Evolutionary conservation across 805 yeast genomes (phyloP).

Genomic region (Spathaspora boniae): DNA sequence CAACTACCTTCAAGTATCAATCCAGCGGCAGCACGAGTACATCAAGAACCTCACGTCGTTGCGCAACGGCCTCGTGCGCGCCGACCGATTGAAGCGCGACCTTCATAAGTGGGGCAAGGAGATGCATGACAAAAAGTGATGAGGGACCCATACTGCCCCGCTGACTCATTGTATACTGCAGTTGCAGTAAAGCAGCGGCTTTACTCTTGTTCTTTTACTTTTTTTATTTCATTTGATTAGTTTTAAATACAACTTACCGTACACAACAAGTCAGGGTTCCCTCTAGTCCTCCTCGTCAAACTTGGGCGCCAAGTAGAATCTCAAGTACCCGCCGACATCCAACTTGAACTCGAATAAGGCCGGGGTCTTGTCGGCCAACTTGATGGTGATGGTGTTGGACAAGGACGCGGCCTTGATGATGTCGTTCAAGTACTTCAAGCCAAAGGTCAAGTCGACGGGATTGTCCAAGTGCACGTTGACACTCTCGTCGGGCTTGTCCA

Average conservation of each 20-base stretch:
- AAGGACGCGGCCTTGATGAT: conserved; percentile 88
- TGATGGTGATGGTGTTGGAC: conserved; percentile 72
- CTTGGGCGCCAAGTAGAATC: conserved; percentile 97
- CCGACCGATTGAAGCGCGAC: conserved; percentile 68
- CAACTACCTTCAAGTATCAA: conserved; percentile 42
- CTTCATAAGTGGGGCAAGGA: conserved; percentile 84
- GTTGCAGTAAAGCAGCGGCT: too few relatives aligned
- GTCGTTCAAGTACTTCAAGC: conserved; percentile 85
- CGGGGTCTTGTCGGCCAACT: conserved; percentile 87
- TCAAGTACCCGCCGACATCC: conserved; percentile 81
- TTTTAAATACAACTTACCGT: neutral
- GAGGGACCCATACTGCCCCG: too few relatives aligned
- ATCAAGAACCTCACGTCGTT: conserved; percentile 72
- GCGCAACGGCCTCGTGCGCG: conserved; percentile 72
- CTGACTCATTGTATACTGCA: too few relatives aligned
- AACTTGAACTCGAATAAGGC: conserved; percentile 90
- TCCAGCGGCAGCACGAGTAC: conserved; percentile 68
- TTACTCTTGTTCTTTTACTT: too few relatives aligned
- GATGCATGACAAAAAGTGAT: conserved; percentile 57
- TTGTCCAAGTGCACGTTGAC: conserved; percentile 74
- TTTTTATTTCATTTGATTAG: too few relatives aligned
- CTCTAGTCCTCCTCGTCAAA: conserved; percentile 81
- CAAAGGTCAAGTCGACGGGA: conserved; percentile 87
- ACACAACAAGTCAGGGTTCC: neutral
- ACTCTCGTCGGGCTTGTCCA: conserved; percentile 75